Conservation (phyloP, 768 basidiomycete species). For the Collybia mongolica region DNA sequence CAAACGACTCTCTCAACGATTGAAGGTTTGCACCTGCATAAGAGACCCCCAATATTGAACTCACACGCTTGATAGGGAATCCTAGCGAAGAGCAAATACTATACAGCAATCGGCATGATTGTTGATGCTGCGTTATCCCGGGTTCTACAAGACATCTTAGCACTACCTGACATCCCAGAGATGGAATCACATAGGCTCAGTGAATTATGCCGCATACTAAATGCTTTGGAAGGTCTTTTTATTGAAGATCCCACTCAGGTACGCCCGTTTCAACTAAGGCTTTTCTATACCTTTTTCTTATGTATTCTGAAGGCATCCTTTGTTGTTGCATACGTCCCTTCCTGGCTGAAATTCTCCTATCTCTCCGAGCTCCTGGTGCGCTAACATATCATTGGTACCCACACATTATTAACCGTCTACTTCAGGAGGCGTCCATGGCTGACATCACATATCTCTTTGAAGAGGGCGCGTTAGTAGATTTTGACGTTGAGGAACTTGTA, state of each 20-base stretch:
- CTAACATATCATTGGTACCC: conserved; percentile 11
- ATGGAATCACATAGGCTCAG: conserved; percentile 81
- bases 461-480: conserved; percentile 88
- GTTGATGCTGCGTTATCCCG: conserved; percentile 66
- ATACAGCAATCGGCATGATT: conserved; percentile 67
- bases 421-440: conserved; percentile 86
- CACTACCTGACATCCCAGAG: conserved; percentile 83
- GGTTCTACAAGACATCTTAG: conserved; percentile 71
- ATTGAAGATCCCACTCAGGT: conserved; percentile 64
- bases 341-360: conserved; percentile 95
- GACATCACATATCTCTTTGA: conserved; percentile 93
- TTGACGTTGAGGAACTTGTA: conserved; percentile 79
- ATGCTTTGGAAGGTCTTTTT: conserved; percentile 80
- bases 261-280: background rate
- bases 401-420: background rate
- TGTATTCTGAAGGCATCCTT: conserved; percentile 57
- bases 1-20: conserved; percentile 57
- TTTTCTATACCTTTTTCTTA: background rate
- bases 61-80: conserved; percentile 45
- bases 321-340: conserved; percentile 83
- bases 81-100: conserved; percentile 70
- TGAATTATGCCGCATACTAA: conserved; percentile 78
- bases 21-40: conserved; percentile 58
- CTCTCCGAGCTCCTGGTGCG: conserved; percentile 87
- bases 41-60: background rate